A percentile compares a stretch with the other conserved stretches of the same genome.
These are phyloP conservation scores for Phytophthora pluvialis DNA, from an alignment of 352 stramenopile species.

Conservation along the genomic window DNA sequence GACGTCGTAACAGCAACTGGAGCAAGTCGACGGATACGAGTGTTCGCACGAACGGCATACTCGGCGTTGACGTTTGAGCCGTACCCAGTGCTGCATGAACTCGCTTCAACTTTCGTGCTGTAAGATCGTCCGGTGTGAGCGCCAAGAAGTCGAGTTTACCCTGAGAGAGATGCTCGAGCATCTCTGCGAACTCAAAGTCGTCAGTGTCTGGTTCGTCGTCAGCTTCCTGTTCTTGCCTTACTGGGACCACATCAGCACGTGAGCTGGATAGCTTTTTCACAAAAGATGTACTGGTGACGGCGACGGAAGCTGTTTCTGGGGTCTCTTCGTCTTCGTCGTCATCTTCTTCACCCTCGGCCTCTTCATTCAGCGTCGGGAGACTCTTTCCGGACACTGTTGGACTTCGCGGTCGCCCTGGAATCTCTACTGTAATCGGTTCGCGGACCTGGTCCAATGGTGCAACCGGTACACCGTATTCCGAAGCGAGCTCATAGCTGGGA, in stretches of 20 bases:
- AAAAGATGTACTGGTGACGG: neutral
- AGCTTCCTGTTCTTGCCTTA: slow-evolving; percentile 10
- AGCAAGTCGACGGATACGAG: slow-evolving; percentile 56
- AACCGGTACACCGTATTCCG: neutral
- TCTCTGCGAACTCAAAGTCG: slow-evolving; percentile 32
- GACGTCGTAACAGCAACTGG: slow-evolving; percentile 40
- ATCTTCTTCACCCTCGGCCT: slow-evolving; percentile 23
- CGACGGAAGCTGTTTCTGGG: slow-evolving; percentile 21
- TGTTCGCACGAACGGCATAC: slow-evolving; percentile 40
- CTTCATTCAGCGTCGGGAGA: slow-evolving; percentile 33
- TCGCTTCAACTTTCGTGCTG: slow-evolving; percentile 32
- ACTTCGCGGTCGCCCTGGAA: neutral
- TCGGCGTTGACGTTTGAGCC: neutral
- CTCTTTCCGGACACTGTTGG: slow-evolving; percentile 4
- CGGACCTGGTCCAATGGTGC: slow-evolving; percentile 3
- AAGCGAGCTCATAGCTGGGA: neutral
- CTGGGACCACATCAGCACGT: neutral
- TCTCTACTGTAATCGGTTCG: slow-evolving; percentile 2
- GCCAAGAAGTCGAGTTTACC: slow-evolving; percentile 37
- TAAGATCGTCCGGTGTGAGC: slow-evolving; percentile 39
- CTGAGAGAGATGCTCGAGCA: slow-evolving; percentile 42
- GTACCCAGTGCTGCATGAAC: slow-evolving; percentile 36
- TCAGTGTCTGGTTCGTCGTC: slow-evolving; percentile 12
- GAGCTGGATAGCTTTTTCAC: slow-evolving; percentile 11
- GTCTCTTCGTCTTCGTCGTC: slow-evolving; percentile 29